A percentile compares a stretch with the other conserved stretches of the same genome.
Evolutionary conservation across 108 stramenopile species (phyloP).

Genomic region (Schizochytrium sp.): DNA sequence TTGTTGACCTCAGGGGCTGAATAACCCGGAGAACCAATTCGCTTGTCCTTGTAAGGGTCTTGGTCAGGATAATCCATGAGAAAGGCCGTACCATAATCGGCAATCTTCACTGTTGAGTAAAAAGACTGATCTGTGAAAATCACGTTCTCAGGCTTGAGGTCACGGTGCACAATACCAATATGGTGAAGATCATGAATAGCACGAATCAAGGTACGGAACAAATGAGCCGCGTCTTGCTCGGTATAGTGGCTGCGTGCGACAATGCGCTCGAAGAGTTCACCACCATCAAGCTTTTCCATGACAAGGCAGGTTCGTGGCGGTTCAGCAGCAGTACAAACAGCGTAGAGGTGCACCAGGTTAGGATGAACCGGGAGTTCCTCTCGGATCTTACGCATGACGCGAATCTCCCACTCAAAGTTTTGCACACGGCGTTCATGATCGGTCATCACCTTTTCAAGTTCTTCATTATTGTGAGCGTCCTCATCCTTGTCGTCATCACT

Average conservation of each 20-base stretch:
- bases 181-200: constrained; percentile 65
- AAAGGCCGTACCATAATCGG: constrained; percentile 68
- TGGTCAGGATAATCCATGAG: constrained; percentile 1
- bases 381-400: constrained; percentile 51
- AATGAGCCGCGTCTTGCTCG: constrained; percentile 60
- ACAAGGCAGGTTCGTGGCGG: constrained; percentile 44
- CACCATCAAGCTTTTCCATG: constrained; percentile 11
- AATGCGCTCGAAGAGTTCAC: constrained; percentile 68
- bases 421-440: constrained; percentile 1
- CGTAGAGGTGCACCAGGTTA: neutral
- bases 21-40: constrained; percentile 68
- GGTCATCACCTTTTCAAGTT: neutral
- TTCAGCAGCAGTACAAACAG: constrained; percentile 17
- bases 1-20: constrained; percentile 63
- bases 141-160: constrained; percentile 70
- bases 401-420: constrained; percentile 55
- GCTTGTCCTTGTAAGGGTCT: constrained; percentile 20
- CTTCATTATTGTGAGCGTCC: neutral
- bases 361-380: neutral
- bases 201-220: constrained; percentile 57
- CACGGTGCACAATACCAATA: constrained; percentile 63
- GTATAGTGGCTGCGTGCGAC: constrained; percentile 64
- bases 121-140: constrained; percentile 32
- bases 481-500: neutral
- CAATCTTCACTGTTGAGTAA: constrained; percentile 63